These are phyloP conservation scores for Solanum chiquidenum DNA, from an alignment of 257 asterid species.

Conservation along the genomic window DNA sequence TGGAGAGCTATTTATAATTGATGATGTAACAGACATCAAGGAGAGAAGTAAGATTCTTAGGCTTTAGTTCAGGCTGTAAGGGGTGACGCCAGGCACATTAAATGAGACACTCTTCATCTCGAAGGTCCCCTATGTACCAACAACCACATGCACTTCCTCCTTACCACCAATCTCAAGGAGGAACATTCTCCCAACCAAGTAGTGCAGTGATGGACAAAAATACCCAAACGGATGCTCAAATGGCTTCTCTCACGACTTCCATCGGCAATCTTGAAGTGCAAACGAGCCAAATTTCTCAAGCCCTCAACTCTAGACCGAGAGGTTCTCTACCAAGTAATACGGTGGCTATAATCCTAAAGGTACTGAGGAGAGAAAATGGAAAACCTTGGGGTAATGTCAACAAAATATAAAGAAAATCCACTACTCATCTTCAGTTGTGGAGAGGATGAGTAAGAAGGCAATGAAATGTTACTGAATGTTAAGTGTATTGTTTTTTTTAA, in stretches of 20 bases:
- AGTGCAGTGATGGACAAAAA: neutral
- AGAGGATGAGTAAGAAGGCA: neutral
- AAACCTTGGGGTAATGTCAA: neutral
- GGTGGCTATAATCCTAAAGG: neutral
- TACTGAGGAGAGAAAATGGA: neutral
- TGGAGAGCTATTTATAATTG: neutral
- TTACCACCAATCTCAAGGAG: neutral
- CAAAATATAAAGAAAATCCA: neutral
- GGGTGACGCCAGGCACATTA: neutral
- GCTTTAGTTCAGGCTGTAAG: neutral
- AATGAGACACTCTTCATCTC: neutral
- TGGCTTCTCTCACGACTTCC: neutral
- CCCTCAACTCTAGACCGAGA: neutral
- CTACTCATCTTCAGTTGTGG: neutral
- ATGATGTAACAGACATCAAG: neutral
- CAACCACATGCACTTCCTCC: neutral
- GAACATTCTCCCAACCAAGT: neutral
- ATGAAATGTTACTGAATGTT: neutral
- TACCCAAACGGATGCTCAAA: neutral
- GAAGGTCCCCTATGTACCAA: neutral
- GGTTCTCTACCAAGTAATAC: neutral
- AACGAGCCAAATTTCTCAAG: neutral
- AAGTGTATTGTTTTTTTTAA: neutral
- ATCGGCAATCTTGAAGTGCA: neutral
- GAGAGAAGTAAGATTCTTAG: neutral